Evolutionary conservation across 257 asterid species (phyloP).

Genomic region (Solanum phureja): DNA sequence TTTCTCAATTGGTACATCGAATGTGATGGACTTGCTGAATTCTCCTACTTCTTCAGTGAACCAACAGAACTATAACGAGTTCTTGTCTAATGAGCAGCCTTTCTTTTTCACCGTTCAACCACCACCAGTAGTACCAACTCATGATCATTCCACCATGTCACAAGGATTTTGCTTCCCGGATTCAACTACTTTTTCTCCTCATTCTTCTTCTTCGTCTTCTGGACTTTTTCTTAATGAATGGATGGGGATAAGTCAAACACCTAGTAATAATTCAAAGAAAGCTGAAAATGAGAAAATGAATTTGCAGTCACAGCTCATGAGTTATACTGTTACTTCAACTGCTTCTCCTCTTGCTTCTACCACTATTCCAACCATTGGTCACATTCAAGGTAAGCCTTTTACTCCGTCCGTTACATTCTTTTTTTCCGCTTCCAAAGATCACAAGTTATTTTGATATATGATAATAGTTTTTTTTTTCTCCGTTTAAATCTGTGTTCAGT

Average conservation of each 20-base stretch:
- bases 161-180: constrained; percentile 51
- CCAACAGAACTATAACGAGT: constrained; percentile 31
- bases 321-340: constrained; percentile 6
- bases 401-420: background rate
- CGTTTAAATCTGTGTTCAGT: background rate
- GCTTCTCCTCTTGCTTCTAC: constrained; percentile 1
- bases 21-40: constrained; percentile 35
- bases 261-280: constrained; percentile 13
- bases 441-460: background rate
- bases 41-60: constrained; percentile 73
- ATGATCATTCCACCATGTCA: constrained; percentile 8
- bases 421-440: background rate
- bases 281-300: constrained; percentile 37
- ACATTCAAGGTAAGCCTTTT: constrained; percentile 8
- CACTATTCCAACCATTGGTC: constrained; percentile 1
- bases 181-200: constrained; percentile 5
- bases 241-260: constrained; percentile 36
- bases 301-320: constrained; percentile 18
- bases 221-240: constrained; percentile 35
- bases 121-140: background rate
- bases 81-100: constrained; percentile 27
- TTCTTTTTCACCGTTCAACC: constrained; percentile 44
- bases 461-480: background rate
- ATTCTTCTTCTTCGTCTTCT: constrained; percentile 14
- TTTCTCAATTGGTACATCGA: constrained; percentile 21